A percentile compares a stretch with the other conserved stretches of the same genome.
phyloP scores from a whole-genome alignment of 192 early-diverging fungal species.

The Coemansia sp. region DNA sequence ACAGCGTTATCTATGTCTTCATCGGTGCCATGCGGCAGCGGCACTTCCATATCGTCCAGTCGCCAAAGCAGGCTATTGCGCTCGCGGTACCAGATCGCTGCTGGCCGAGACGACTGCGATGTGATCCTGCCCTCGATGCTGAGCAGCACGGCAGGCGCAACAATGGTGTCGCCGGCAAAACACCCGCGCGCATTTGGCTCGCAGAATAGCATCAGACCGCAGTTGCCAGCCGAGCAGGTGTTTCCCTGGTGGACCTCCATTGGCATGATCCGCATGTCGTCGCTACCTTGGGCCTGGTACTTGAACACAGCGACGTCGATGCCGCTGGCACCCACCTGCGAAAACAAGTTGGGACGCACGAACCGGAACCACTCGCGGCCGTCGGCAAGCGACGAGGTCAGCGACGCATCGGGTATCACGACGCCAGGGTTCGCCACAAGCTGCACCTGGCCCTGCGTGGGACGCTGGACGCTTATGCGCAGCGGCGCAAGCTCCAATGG shows the following conservation, averaged over 20 bases:
- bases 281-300: conserved; percentile 20
- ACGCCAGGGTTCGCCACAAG: conserved; percentile 46
- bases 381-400: conserved; percentile 24
- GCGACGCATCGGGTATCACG: conserved; percentile 36
- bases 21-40: not conserved
- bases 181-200: conserved; percentile 23
- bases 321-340: conserved; percentile 16
- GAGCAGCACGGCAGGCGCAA: conserved; percentile 28
- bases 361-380: conserved; percentile 48
- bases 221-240: conserved; percentile 2
- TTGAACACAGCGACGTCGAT: conserved; percentile 38
- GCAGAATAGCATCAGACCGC: conserved; percentile 29
- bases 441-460: conserved; percentile 11
- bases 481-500: conserved; percentile 48
- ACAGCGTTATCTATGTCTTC: not conserved
- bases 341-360: conserved; percentile 50
- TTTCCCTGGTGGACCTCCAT: conserved; percentile 6
- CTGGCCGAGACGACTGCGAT: conserved; percentile 38
- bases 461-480: conserved; percentile 36
- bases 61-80: conserved; percentile 44
- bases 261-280: conserved; percentile 14
- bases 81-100: conserved; percentile 43
- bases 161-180: conserved; percentile 28
- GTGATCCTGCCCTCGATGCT: conserved; percentile 26
- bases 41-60: conserved; percentile 28